Evolutionary conservation across 768 basidiomycete species (phyloP).

Genomic region (Termitomyces sp.): DNA sequence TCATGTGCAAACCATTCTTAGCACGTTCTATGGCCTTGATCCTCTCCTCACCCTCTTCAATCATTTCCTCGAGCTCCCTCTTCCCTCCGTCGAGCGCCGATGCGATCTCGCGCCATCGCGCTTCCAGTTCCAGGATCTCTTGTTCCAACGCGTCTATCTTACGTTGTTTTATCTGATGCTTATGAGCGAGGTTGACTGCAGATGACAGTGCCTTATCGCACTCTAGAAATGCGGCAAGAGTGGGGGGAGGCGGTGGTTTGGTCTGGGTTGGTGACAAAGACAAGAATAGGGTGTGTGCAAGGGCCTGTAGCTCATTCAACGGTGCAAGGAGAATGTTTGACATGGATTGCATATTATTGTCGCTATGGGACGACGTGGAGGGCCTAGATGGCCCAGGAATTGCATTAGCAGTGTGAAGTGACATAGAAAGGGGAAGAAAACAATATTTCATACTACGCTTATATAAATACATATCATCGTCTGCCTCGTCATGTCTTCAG

Average conservation of each 20-base stretch:
- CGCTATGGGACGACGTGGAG: not conserved
- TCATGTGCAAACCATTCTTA: slow-evolving; percentile 48
- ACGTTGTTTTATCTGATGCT: slow-evolving; percentile 73
- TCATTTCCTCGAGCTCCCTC: slow-evolving; percentile 60
- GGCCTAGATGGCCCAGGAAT: slow-evolving; percentile 8
- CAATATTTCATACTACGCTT: not conserved
- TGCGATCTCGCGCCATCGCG: slow-evolving; percentile 64
- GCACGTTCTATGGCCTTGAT: slow-evolving; percentile 67
- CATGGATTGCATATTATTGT: slow-evolving; percentile 36
- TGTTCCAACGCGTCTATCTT: slow-evolving; percentile 65
- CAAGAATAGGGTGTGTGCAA: slow-evolving; percentile 66
- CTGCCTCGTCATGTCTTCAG: slow-evolving; percentile 4
- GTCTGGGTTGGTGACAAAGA: slow-evolving; percentile 65
- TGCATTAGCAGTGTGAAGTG: slow-evolving; percentile 6
- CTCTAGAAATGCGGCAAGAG: slow-evolving; percentile 50
- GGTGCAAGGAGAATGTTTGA: slow-evolving; percentile 57
- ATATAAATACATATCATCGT: not conserved
- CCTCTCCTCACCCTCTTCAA: slow-evolving; percentile 72
- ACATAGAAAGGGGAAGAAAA: slow-evolving; percentile 4
- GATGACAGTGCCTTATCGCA: slow-evolving; percentile 62
- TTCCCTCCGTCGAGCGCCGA: slow-evolving; percentile 59
- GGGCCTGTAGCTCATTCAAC: slow-evolving; percentile 51
- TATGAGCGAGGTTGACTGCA: slow-evolving; percentile 58
- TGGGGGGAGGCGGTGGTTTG: slow-evolving; percentile 57
- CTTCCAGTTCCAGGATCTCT: slow-evolving; percentile 65